Percentiles rank a stretch among this genome's conserved stretches.
Conservation (phyloP, 768 basidiomycete species). For the Termitomyces titanicus region DNA sequence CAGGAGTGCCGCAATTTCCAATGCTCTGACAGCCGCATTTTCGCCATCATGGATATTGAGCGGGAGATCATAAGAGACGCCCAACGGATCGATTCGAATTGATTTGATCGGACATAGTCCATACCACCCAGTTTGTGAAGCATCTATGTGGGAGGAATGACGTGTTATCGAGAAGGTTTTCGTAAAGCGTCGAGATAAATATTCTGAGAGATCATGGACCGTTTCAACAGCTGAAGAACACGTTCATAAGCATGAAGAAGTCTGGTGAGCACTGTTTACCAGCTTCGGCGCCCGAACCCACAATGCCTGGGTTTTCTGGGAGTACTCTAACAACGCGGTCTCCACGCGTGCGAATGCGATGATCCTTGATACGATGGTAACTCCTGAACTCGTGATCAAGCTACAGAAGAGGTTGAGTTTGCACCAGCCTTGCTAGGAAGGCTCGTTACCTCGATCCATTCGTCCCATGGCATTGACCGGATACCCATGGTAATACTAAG, state of each 20-base stretch:
- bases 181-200: conserved; percentile 61
- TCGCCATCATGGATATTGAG: conserved; percentile 28
- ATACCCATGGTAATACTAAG: conserved; percentile 18
- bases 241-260: neutral
- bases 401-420: conserved; percentile 23
- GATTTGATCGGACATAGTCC: conserved; percentile 46
- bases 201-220: conserved; percentile 66
- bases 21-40: conserved; percentile 44
- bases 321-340: conserved; percentile 45
- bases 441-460: conserved; percentile 66
- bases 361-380: conserved; percentile 56
- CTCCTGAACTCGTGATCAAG: conserved; percentile 53
- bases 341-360: conserved; percentile 51
- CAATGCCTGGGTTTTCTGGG: conserved; percentile 39
- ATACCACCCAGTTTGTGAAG: conserved; percentile 35
- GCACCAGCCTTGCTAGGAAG: neutral
- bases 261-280: conserved; percentile 23
- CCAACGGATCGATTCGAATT: conserved; percentile 48
- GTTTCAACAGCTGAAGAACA: conserved; percentile 52
- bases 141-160: conserved; percentile 20
- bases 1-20: conserved; percentile 61
- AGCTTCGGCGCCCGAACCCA: conserved; percentile 33
- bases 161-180: conserved; percentile 49
- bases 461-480: conserved; percentile 55
- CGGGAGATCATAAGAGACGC: conserved; percentile 48